Evolutionary conservation across 208 protist genomes (phyloP).

Genomic region (Trypanosoma scelopori): DNA sequence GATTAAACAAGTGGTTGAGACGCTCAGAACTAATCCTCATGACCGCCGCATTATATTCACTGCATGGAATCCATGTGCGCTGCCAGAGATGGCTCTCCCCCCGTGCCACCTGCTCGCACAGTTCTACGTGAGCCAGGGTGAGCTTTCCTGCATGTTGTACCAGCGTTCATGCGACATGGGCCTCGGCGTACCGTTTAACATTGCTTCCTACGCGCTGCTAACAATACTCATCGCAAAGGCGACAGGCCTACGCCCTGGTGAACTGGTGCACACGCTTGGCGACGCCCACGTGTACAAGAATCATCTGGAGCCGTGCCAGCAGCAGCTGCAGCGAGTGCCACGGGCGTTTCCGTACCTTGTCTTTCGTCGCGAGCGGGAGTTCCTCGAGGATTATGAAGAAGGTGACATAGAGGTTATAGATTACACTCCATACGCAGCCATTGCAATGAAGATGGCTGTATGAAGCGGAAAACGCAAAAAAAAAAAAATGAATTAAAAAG

Average conservation of each 20-base stretch:
- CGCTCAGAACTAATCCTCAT: constrained; percentile 93
- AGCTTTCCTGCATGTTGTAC: constrained; percentile 96
- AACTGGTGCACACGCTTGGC: constrained; percentile 97
- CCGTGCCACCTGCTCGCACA: constrained; percentile 98
- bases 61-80: constrained; percentile 97
- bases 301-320: constrained; percentile 96
- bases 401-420: constrained; percentile 94
- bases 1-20: constrained; percentile 91
- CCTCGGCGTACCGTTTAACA: constrained; percentile 99
- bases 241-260: constrained; percentile 93
- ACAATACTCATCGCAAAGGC: constrained; percentile 93
- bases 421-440: constrained; percentile 94
- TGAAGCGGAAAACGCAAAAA: constrained; percentile 36
- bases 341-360: constrained; percentile 92
- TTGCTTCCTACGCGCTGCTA: constrained; percentile 97
- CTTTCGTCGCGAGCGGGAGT: constrained; percentile 63
- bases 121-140: constrained; percentile 95
- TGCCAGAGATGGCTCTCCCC: constrained; percentile 97
- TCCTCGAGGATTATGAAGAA: constrained; percentile 92
- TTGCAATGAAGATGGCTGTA: constrained; percentile 98
- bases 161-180: constrained; percentile 96
- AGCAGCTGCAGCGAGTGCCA: constrained; percentile 92
- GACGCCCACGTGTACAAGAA: constrained; percentile 98
- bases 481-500: constrained; percentile 18
- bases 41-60: constrained; percentile 96